Base-by-base conservation (phyloP, 1,284 basidiomycete genomes). In the Laetiporus sulphureus region DNA sequence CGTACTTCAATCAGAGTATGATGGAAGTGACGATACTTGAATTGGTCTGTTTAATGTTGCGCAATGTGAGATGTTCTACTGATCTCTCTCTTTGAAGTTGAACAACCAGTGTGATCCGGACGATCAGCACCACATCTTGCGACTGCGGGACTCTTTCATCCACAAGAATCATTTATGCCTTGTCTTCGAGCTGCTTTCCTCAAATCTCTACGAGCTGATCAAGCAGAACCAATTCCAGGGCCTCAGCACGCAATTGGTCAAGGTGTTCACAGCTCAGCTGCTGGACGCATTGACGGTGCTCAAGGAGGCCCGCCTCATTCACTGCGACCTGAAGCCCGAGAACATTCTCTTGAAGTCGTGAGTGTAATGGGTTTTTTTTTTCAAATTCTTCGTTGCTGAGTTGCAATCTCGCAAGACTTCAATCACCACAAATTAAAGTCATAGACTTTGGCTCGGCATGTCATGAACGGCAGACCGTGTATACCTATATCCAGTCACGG, bases 151-250 rank as follows among this genome's bases (percentile, higher is more conserved):
- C 63, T 92, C 91, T 0, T 99, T 99, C 68, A 98, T 96, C 49
- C 95, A 98, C 68, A 84, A 88, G 55, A 92, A 80, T 56, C 96
- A 99, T 64, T 73, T 99, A 34, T 99, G 95, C 64, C 83, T 99
- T 49, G 95, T 99, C 36, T 97, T 99, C 61, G 95, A 99, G 66
- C 77, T 98, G 43, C 77, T 99, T 6, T 96, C 92, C 15, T 96
- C 92, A 31, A 99, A 99, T 61, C 73, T 99, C 46, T 99, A 99
- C 72, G 95, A 99, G 66, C 79, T 99, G 55, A 99, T 99, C 81
- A 99, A 99, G 72, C 96, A 99, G 68, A 99, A 99, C 66, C 92
- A 95, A 61, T 99, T 99, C 76, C 90, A 96, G 64, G 96, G 95
- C 2, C 70, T 99, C 40, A 93, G 88, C 65, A 95, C 92, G 4